Base-by-base conservation (phyloP, 2,329 filamentous ascomycete genomes). In the Sporothrix variecibatus region DNA sequence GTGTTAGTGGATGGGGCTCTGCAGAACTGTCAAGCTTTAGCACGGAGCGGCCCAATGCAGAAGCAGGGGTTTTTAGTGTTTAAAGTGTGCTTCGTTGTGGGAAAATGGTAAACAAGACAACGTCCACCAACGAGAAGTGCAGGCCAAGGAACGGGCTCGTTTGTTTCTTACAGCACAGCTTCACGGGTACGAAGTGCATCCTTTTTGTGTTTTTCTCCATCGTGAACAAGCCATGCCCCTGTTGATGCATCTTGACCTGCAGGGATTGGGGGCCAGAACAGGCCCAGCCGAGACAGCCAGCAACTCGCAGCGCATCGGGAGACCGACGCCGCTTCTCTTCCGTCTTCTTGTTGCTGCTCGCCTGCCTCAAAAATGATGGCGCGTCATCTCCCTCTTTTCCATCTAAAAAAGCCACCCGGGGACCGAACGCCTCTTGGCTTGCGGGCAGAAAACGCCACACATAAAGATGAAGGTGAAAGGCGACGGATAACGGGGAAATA, bases 111-210 rank as follows among this genome's bases (percentile, higher is more conserved):
- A 69, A 34, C 15, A 49, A 8, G 28, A 40, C 7, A 49, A 5
- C 15, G 51, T 71, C 51, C 68, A 60, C 68, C 51, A 71, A 71
- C 51, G 68, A 58, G 34, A 60, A 28, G n/a, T 28, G 51, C 31
- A 46, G 23, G 51, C n/a, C 51, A 40, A 53, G n/a, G 12, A 60
- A 46, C 51, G 34, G 5, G 68, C 9, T 34, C 20, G 26, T 51
- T 46, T 31, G 9, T 28, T 17, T 20, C 58, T 56, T 26, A 23
- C 51, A 1, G 4, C 11, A 17, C 31, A 38, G 58, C 20, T 64
- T 40, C 17, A 11, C 8, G 58, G 34, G 58, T 64, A 20, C 58
- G 38, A 40, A 34, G 34, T 40, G 58, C 31, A 40, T 64, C 58
- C 31, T 64, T 40, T 40, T 40, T 40, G n/a, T 15, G 17, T n/a